phyloP scores from a whole-genome alignment of 2,329 filamentous ascomycete species.

The Microcyclospora tardicrescens region DNA sequence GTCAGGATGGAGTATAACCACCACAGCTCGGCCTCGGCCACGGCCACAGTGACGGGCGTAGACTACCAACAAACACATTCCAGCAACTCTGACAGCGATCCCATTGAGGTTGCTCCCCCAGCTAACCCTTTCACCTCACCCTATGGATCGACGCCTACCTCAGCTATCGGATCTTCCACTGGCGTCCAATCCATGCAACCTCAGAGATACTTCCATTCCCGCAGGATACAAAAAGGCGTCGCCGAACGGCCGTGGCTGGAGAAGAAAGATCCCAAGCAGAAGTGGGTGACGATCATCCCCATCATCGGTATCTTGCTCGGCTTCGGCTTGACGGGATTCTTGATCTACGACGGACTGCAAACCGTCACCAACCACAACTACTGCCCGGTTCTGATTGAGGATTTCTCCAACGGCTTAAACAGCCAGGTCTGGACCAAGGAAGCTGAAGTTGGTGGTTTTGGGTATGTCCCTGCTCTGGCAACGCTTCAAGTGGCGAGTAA shows the following conservation, averaged over 20 bases:
- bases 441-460: conserved; percentile 60
- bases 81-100: conserved; percentile 24
- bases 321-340: conserved; percentile 52
- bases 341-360: conserved; percentile 62
- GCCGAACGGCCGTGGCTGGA: conserved; percentile 65
- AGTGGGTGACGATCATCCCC: conserved; percentile 75
- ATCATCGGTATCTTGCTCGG: conserved; percentile 58
- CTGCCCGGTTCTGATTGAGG: conserved; percentile 53
- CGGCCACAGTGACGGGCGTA: conserved; percentile 17
- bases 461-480: conserved; percentile 40
- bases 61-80: conserved; percentile 21
- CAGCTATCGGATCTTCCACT: conserved; percentile 30
- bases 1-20: conserved; percentile 14
- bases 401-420: conserved; percentile 46
- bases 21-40: conserved; percentile 18
- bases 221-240: conserved; percentile 58
- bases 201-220: conserved; percentile 55
- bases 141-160: conserved; percentile 31
- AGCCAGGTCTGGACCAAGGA: conserved; percentile 58
- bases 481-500: neutral
- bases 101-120: conserved; percentile 16
- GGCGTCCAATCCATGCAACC: conserved; percentile 20
- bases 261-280: conserved; percentile 65
- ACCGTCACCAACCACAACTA: conserved; percentile 65
- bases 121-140: conserved; percentile 28